These are phyloP conservation scores for Theileria parva DNA, from an alignment of 169 alveolate genomes.

Conservation along the genomic window DNA sequence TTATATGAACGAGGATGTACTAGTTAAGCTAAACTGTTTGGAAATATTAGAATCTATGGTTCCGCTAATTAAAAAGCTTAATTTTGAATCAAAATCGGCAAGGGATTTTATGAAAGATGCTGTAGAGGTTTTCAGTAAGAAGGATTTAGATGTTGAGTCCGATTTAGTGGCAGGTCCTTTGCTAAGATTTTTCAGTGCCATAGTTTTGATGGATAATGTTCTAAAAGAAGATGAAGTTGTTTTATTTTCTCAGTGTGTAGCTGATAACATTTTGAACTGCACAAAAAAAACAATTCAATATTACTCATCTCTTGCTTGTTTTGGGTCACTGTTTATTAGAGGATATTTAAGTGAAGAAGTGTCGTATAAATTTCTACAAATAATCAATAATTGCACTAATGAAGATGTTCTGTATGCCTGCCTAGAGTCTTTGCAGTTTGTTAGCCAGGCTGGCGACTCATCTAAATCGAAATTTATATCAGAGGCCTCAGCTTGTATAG, in stretches of 20 bases:
- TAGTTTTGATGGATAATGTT: slow-evolving; percentile 3
- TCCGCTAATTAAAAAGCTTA: slow-evolving; percentile 16
- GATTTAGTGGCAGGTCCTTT: slow-evolving; percentile 34
- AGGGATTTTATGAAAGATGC: slow-evolving; percentile 38
- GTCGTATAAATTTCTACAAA: slow-evolving; percentile 2
- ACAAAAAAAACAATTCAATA: not conserved
- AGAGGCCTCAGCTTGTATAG: slow-evolving; percentile 7
- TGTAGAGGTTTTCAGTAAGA: not conserved
- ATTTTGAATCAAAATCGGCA: not conserved
- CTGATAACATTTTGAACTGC: slow-evolving; percentile 5
- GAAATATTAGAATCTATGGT: slow-evolving; percentile 43
- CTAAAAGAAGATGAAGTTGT: slow-evolving; percentile 14
- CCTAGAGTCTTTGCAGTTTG: slow-evolving; percentile 19
- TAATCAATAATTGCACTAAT: slow-evolving; percentile 5
- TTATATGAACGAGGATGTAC: slow-evolving; percentile 31
- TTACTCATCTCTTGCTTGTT: slow-evolving; percentile 24
- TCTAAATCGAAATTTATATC: not conserved
- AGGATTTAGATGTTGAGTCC: not conserved
- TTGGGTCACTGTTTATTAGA: slow-evolving; percentile 37
- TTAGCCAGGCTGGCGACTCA: not conserved
- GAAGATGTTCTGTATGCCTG: slow-evolving; percentile 18
- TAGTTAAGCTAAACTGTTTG: slow-evolving; percentile 52
- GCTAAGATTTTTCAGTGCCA: slow-evolving; percentile 18
- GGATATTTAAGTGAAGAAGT: slow-evolving; percentile 25
- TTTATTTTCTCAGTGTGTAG: slow-evolving; percentile 4